Conservation (phyloP, 345 rosid genomes). For the Schrenkiella parvula region DNA sequence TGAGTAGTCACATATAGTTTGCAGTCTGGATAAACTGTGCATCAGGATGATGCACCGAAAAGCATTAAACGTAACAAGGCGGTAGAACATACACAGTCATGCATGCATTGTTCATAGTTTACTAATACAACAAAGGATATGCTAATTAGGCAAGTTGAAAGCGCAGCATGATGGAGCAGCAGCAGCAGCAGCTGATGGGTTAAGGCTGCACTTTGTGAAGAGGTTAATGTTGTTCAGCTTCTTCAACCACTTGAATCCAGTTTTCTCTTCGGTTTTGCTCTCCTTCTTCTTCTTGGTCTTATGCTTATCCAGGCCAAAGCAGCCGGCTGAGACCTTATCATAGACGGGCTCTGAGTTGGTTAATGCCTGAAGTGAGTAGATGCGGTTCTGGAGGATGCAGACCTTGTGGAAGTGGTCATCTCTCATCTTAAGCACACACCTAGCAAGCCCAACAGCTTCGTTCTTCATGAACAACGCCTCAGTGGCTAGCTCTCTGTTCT, state of each 20-base stretch:
- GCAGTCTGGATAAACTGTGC: conserved; percentile 19
- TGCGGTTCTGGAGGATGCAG: conserved; percentile 38
- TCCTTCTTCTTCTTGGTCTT: conserved; percentile 38
- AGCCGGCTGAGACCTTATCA: conserved; percentile 30
- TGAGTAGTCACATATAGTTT: conserved; percentile 8
- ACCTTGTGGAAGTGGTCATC: conserved; percentile 55
- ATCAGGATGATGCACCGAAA: conserved; percentile 25
- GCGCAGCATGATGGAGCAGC: conserved; percentile 29
- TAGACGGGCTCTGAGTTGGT: conserved; percentile 34
- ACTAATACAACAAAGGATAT: conserved; percentile 11
- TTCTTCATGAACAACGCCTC: conserved; percentile 51
- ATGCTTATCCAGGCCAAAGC: conserved; percentile 50
- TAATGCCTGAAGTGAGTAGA: conserved; percentile 35
- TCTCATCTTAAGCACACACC: conserved; percentile 57
- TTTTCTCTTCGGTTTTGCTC: conserved; percentile 24
- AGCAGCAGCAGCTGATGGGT: conserved; percentile 20
- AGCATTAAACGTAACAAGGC: neutral
- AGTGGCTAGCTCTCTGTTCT: conserved; percentile 42
- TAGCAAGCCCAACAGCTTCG: conserved; percentile 55
- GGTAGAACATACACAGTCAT: conserved; percentile 1
- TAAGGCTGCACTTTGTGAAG: conserved; percentile 26
- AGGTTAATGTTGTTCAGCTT: conserved; percentile 24
- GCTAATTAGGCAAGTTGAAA: conserved; percentile 19
- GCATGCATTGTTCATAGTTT: conserved; percentile 10
- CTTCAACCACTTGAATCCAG: conserved; percentile 35